phyloP scores from a whole-genome alignment of 2,329 filamentous ascomycete genomes.

The Fusarium algeriense region DNA sequence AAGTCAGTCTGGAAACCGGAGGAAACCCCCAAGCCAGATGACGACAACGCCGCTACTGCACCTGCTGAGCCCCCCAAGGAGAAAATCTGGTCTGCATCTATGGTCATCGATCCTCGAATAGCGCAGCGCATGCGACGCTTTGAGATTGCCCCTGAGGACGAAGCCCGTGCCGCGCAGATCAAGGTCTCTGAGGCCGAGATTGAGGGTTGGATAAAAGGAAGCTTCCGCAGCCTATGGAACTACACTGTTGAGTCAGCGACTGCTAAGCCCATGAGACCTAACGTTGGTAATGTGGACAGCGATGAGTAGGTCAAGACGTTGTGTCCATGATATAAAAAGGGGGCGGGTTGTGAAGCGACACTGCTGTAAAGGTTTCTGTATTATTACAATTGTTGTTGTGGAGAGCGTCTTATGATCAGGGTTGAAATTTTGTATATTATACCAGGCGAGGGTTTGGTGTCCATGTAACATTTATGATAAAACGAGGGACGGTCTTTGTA shows the following conservation, averaged over 20 bases:
- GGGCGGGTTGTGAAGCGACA: background rate
- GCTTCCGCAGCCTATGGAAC: constrained; percentile 64
- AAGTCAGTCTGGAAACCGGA: constrained; percentile 77
- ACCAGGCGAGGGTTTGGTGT: constrained; percentile 28
- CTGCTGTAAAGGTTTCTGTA: constrained; percentile 38
- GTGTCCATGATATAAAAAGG: constrained; percentile 1
- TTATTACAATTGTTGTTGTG: constrained; percentile 25
- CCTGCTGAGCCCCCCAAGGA: constrained; percentile 65
- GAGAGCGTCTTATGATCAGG: constrained; percentile 22
- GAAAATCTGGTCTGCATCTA: constrained; percentile 79
- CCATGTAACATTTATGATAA: constrained; percentile 34
- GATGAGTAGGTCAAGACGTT: constrained; percentile 44
- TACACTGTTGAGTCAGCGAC: constrained; percentile 61
- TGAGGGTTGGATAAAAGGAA: constrained; percentile 76
- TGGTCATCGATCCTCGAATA: constrained; percentile 83
- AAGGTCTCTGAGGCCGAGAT: constrained; percentile 75
- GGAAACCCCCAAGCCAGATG: constrained; percentile 58
- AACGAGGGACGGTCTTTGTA: constrained; percentile 31
- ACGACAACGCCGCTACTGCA: constrained; percentile 52
- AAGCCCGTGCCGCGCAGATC: constrained; percentile 73
- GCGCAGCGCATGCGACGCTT: constrained; percentile 84
- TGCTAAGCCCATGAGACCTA: constrained; percentile 56
- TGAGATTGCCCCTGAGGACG: constrained; percentile 75
- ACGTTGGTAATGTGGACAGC: constrained; percentile 57
- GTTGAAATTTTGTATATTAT: constrained; percentile 40